Base-by-base conservation (phyloP, 192 early-diverging fungal species). In the Mortierella antarctica region DNA sequence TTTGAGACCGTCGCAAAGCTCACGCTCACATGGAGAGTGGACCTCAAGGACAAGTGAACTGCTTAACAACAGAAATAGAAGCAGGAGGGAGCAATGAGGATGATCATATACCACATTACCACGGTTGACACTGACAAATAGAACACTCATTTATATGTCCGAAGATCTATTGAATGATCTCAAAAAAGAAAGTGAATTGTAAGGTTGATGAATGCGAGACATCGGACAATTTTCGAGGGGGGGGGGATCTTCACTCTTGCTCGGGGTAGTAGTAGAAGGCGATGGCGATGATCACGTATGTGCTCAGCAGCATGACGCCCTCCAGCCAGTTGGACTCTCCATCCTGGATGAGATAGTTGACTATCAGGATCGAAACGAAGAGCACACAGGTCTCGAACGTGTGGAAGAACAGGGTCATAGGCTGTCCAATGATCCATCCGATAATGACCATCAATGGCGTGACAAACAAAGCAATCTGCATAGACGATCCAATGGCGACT, bases 281-380 rank as follows among this genome's bases (percentile, higher is more conserved):
- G 20, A 95, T 86, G 21, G 89, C 92, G 59, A 99, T 89, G 57
- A 99, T 95, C 20, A 89, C 52, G 86, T 98, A 99, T 0, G 93
- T 87, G 7, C 87, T 89, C 46, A 99, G 81, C 40, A 97, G 82
- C 83, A 96, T 89, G 46, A 88, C 87, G 8, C 97, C 97, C 82
- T 96, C 95, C 15, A 99, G 85, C 95, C 95, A 99, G 83, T 98
- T 96, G 7, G 92, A 93, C 54, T 92, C 78, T 13, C 97, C 97
- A 77, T 98, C 96, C 64, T 87, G 87, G 79, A 93, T 90, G 15
- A 94, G 82, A 70, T 93, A 93, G 76, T 93, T 93, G 49, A 92
- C 90, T n/a, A 95, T 86, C 50, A 95, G 74, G 31, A 93, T 93
- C 6, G 89, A 89, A 47, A 95, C 81, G 79, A 98, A 96, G 46